These are phyloP conservation scores for Saccharomyces hybrid DNA, from an alignment of 1,139 yeast species.

Conservation along the genomic window DNA sequence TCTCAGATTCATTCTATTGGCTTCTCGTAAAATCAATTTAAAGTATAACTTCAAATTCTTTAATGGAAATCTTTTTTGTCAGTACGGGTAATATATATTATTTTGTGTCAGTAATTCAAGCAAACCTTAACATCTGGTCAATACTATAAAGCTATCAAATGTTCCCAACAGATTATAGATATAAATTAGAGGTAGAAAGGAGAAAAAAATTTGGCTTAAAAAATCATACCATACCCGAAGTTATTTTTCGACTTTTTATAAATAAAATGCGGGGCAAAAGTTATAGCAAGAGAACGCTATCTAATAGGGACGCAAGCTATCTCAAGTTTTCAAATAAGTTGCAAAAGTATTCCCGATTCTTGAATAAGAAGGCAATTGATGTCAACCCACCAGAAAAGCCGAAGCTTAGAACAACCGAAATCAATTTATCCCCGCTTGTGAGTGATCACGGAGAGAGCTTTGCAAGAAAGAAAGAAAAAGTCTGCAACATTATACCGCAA, in stretches of 20 bases:
- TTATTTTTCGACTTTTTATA: not conserved
- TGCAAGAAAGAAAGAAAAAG: not conserved
- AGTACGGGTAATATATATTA: not conserved
- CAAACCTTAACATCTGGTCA: too few species aligned
- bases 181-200: too few species aligned
- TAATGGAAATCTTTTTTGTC: not conserved
- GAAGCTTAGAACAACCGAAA: not conserved
- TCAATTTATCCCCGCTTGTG: not conserved
- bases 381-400: not conserved
- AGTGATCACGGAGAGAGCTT: not conserved
- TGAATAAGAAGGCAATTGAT: not conserved
- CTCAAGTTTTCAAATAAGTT: not conserved
- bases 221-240: too few species aligned
- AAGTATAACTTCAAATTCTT: not conserved
- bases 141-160: too few species aligned
- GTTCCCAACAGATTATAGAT: too few species aligned
- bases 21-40: not conserved
- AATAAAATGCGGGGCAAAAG: not conserved
- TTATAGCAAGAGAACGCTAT: not conserved
- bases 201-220: too few species aligned
- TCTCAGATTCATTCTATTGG: not conserved
- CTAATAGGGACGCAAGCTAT: not conserved
- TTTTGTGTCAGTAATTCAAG: not conserved
- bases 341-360: not conserved
- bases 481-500: not conserved